Base-by-base conservation (phyloP, 768 basidiomycete species). In the Dictyophora rubrovolvata region DNA sequence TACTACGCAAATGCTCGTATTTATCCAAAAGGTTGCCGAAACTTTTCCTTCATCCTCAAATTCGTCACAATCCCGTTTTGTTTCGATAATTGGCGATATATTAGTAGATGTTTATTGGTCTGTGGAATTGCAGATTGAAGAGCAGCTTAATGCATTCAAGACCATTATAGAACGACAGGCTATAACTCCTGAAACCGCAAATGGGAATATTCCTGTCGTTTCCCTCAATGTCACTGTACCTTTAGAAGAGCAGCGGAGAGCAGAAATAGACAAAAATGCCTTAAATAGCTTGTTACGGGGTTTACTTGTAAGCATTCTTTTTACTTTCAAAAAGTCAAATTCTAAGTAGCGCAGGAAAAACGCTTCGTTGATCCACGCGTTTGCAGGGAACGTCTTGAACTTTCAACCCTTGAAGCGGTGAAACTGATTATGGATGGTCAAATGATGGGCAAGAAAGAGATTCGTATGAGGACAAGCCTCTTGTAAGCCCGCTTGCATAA, bases 41-140 rank as follows among this genome's bases (percentile, higher is more conserved):
- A 73, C 71, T 49, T 76, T 89, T 10, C 89, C 88, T 18, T 83
- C 82, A n/a, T 86, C 87, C 20, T 87, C 86, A 5, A 79, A 80
- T n/a, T 63, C 69, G 17, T 42, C 46, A 21, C 70, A 74, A 51
- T 73, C 76, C 28, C 53, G 54, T 7, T 52, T 21, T 6, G 21
- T 36, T 14, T 20, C 14, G 9, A 64, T 76, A 0, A 81, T 91
- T 58, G 84, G 85, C 11, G 88, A 90, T 64, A 69, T 81, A 50
- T 73, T 93, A 2, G 79, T 93, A 20, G 91, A 93, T 67, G 76
- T 87, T 65, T 75, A 90, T 49, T 93, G 91, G 91, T 79, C 88
- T 18, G 69, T 88, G 49, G 91, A 93, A 70, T 75, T 80, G 37
- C 82, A 86, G 63, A 69, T 92, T 60, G 90, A 93, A 59, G 89